Evolutionary conservation across 176 grass and related monocot species (phyloP).

Genomic region (Raddia distichophylla): DNA sequence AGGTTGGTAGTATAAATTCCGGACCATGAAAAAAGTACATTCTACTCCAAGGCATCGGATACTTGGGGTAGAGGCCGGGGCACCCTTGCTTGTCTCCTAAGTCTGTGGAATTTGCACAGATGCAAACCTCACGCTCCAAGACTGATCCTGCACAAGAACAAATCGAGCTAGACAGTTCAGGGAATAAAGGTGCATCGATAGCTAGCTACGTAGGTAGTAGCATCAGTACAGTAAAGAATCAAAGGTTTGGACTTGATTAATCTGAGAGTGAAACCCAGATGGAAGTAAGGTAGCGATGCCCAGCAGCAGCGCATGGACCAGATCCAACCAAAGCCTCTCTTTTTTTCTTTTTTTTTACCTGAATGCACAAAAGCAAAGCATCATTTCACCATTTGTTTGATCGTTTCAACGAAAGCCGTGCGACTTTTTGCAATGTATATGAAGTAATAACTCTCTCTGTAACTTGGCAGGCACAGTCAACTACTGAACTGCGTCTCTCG

Average conservation of each 20-base stretch:
- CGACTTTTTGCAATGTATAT: too few relatives aligned
- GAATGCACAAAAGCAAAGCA: neutral
- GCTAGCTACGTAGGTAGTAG: neutral
- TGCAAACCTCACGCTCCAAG: constrained; percentile 35
- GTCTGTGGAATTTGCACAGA: constrained; percentile 31
- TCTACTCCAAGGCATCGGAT: constrained; percentile 46
- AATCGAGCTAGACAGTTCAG: neutral
- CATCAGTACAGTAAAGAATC: constrained; percentile 26
- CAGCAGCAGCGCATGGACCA: neutral
- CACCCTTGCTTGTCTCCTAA: constrained; percentile 43
- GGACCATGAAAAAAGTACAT: neutral
- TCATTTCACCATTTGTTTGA: neutral
- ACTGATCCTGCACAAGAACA: constrained; percentile 26
- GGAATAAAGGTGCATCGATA: constrained; percentile 28
- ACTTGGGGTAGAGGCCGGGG: constrained; percentile 43
- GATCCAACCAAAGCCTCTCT: neutral
- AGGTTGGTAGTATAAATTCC: too few relatives aligned
- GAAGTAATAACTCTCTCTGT: too few relatives aligned
- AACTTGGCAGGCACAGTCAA: too few relatives aligned
- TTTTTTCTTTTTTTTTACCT: constrained; percentile 9
- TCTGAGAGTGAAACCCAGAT: constrained; percentile 25
- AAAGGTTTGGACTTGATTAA: neutral
- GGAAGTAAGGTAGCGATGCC: constrained; percentile 22
- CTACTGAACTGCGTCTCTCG: too few relatives aligned
- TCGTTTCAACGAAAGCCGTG: neutral